These are phyloP conservation scores for Euphorbia schlechtendalii DNA, from an alignment of 441 rosid genomes.

Conservation along the genomic window DNA sequence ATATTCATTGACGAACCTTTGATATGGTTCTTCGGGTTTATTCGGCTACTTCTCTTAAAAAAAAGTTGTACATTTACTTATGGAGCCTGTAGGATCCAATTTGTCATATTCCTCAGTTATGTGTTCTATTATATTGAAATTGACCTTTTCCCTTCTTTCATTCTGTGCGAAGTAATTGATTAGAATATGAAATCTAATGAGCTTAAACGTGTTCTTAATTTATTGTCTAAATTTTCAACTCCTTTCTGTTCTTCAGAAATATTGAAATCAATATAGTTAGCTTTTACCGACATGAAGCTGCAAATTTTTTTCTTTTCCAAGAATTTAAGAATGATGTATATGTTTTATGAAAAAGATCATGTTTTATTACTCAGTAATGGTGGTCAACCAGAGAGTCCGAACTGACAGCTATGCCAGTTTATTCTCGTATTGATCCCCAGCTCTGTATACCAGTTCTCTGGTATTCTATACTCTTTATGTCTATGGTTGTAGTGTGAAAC, in stretches of 20 bases:
- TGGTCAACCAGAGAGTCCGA: not conserved
- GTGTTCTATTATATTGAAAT: not conserved
- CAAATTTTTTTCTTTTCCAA: not conserved
- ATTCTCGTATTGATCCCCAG: not conserved
- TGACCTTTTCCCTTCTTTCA: not conserved
- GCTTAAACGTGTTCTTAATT: not conserved
- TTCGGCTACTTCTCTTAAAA: not conserved
- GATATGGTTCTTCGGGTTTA: not conserved
- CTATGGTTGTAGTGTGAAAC: not conserved
- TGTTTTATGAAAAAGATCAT: not conserved
- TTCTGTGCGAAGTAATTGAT: not conserved
- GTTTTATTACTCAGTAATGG: not conserved
- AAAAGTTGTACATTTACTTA: not conserved
- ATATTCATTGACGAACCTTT: not conserved
- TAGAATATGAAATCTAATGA: not conserved
- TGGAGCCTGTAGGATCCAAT: not conserved
- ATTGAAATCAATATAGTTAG: not conserved
- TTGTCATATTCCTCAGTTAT: not conserved
- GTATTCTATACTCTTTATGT: not conserved
- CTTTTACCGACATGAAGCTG: not conserved
- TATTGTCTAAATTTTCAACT: constrained; percentile 1
- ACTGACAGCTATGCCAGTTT: not conserved
- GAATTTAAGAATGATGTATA: not conserved
- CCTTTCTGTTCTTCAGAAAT: not conserved
- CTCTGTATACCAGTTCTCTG: not conserved